A percentile compares a stretch with the other conserved stretches of the same genome.
Evolutionary conservation across 2,329 filamentous ascomycete genomes (phyloP).

Genomic region (Fusarium neocosmosporiellum): DNA sequence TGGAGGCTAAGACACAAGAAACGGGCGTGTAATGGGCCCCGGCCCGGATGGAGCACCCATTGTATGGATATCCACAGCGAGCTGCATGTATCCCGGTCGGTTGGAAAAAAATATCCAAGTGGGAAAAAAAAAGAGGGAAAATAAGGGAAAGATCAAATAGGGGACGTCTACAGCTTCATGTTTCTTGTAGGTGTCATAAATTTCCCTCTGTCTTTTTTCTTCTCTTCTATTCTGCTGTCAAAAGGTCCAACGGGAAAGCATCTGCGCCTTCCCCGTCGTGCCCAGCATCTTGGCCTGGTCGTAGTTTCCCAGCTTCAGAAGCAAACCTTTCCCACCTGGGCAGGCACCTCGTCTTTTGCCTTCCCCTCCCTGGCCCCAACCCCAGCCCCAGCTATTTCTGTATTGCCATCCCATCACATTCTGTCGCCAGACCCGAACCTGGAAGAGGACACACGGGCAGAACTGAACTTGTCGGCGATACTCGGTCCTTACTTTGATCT

Average conservation of each 20-base stretch:
- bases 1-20: conserved; percentile 8
- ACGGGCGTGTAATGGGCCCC: background rate
- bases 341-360: conserved; percentile 22
- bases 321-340: conserved; percentile 31
- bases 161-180: background rate
- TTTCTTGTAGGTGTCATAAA: background rate
- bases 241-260: background rate
- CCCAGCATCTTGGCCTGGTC: conserved; percentile 3
- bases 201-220: background rate
- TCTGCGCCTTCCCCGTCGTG: background rate
- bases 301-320: conserved; percentile 32
- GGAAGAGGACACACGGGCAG: conserved; percentile 2
- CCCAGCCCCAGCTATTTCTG: conserved; percentile 36
- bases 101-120: background rate
- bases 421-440: background rate
- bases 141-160: background rate
- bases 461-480: conserved; percentile 5
- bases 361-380: conserved; percentile 31
- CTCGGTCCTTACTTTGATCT: conserved; percentile 11
- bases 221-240: background rate
- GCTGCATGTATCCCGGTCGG: background rate
- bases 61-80: conserved; percentile 6
- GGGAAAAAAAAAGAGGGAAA: background rate
- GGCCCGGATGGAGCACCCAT: conserved; percentile 11
- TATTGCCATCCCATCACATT: conserved; percentile 13